Evolutionary conservation across 495 filamentous ascomycete species (phyloP).

Genomic region (Xylaria telfairii): DNA sequence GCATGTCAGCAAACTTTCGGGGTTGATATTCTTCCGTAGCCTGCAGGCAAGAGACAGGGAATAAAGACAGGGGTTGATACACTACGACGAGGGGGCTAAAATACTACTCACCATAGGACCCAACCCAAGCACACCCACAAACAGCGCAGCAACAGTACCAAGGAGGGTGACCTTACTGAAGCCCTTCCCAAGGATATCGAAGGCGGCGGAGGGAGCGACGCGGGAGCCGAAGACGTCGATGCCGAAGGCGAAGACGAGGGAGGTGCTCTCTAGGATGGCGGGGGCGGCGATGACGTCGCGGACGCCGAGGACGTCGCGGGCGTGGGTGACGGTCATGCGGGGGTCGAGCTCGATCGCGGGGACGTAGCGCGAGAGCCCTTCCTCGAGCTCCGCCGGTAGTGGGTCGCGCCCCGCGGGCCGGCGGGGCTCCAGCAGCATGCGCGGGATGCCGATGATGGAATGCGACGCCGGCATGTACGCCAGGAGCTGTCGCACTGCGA

Average conservation of each 20-base stretch:
- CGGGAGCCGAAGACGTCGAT: slow-evolving; percentile 86
- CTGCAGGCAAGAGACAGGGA: too few relatives aligned
- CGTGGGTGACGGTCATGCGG: slow-evolving; percentile 79
- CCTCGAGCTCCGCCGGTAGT: slow-evolving; percentile 76
- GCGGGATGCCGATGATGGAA: slow-evolving; percentile 79
- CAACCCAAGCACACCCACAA: slow-evolving; percentile 73
- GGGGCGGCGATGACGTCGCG: slow-evolving; percentile 73
- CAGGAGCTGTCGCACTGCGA: slow-evolving; percentile 83
- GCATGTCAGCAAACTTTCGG: too few relatives aligned
- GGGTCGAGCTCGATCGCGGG: slow-evolving; percentile 86
- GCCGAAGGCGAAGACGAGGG: slow-evolving; percentile 88
- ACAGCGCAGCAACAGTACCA: slow-evolving; percentile 78
- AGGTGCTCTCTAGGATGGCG: slow-evolving; percentile 89
- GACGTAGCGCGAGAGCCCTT: slow-evolving; percentile 78
- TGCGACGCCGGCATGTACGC: slow-evolving; percentile 73
- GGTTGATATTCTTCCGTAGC: too few relatives aligned
- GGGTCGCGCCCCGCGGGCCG: slow-evolving; percentile 87
- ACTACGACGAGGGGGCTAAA: too few relatives aligned
- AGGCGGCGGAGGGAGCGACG: slow-evolving; percentile 81
- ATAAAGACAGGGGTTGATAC: too few relatives aligned
- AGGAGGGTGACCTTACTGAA: slow-evolving; percentile 90
- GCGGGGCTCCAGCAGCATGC: slow-evolving; percentile 80
- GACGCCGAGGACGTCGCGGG: slow-evolving; percentile 79
- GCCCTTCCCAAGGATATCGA: slow-evolving; percentile 90
- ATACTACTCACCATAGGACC: slow-evolving; percentile 78